Conservation (phyloP, 208 protist species). For the Crithidia thermophila region DNA sequence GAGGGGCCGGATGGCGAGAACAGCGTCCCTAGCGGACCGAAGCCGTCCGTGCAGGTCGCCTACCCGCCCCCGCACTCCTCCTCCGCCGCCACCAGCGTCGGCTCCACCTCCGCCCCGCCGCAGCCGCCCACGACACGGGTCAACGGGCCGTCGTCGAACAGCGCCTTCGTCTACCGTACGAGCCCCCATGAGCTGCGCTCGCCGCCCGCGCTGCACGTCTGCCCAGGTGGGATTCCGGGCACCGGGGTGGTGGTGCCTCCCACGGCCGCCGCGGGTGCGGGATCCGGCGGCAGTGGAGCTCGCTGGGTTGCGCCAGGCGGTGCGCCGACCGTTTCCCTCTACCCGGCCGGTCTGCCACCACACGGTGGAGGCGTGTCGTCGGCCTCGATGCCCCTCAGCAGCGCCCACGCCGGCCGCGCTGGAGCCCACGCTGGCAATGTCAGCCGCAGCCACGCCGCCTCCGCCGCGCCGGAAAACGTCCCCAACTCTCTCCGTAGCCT, state of each 20-base stretch:
- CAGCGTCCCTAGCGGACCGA: not conserved
- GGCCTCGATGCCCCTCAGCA: no score
- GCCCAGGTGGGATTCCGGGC: slow-evolving; percentile 5
- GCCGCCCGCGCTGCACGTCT: slow-evolving; percentile 27
- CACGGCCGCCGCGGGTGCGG: not conserved
- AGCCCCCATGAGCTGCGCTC: slow-evolving; percentile 25
- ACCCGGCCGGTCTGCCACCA: not conserved
- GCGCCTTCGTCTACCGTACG: slow-evolving; percentile 11
- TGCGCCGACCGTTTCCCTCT: slow-evolving; percentile 22
- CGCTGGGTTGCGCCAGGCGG: not conserved
- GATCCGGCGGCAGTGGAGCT: not conserved
- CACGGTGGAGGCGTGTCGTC: no score
- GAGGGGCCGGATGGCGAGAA: not conserved
- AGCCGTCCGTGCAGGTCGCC: slow-evolving; percentile 22
- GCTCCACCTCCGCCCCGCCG: not conserved
- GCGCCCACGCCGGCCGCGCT: not conserved
- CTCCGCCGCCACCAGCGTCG: not conserved
- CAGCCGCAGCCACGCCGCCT: slow-evolving; percentile 2
- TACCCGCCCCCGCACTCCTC: not conserved
- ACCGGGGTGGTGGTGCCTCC: not conserved
- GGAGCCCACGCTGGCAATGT: not conserved
- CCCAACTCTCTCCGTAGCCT: not conserved
- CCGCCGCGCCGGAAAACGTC: slow-evolving; percentile 14
- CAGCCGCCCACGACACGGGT: not conserved
- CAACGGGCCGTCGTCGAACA: not conserved